Conservation (phyloP, 2,329 filamentous ascomycete species). For the Cercospora sp. region DNA sequence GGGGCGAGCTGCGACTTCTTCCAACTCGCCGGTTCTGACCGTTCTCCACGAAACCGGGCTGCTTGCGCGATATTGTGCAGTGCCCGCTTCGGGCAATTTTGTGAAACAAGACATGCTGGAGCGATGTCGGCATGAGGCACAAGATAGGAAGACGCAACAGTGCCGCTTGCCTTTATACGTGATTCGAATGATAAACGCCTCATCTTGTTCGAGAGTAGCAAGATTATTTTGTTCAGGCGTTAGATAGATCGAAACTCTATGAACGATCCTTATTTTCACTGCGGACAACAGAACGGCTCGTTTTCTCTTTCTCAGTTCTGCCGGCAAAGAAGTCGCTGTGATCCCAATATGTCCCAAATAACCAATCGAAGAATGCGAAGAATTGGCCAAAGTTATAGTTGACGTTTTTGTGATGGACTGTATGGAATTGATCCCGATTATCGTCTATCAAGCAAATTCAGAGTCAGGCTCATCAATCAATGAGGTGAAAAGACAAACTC, state of each 20-base stretch:
- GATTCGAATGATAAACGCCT: neutral
- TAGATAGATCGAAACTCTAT: neutral
- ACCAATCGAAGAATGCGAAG: neutral
- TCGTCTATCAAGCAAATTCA: neutral
- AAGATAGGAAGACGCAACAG: neutral
- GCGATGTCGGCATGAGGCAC: neutral
- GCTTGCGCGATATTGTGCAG: neutral
- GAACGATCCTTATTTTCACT: neutral
- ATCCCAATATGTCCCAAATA: neutral
- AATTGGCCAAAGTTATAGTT: conserved; percentile 3
- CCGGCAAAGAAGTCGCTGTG: neutral
- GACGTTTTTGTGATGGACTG: neutral
- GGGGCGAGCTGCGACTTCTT: neutral
- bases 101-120: neutral
- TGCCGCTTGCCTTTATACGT: neutral
- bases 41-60: neutral
- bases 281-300: neutral
- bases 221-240: neutral
- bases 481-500: no score
- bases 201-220: neutral
- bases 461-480: no score
- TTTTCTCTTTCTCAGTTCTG: neutral
- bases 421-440: neutral
- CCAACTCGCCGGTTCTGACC: neutral
- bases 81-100: neutral